Conservation (phyloP, 2,329 filamentous ascomycete genomes). For the Pseudogymnoascus sp. region DNA sequence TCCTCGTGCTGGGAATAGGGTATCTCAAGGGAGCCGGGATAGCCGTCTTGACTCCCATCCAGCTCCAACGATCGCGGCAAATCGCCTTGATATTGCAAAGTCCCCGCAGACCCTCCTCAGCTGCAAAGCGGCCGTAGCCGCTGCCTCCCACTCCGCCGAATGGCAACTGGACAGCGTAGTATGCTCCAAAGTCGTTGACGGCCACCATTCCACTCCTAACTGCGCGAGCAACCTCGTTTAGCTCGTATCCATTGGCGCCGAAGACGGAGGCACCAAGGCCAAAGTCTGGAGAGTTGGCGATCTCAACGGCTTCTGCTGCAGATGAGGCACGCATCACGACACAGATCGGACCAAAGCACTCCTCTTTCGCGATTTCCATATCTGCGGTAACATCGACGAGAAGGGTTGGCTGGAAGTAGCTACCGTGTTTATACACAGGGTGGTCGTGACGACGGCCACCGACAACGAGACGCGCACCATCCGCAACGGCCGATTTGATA, state of each 20-base stretch:
- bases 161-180: conserved; percentile 87
- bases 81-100: conserved; percentile 85
- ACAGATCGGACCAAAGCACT: conserved; percentile 90
- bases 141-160: conserved; percentile 78
- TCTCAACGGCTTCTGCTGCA: conserved; percentile 55
- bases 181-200: conserved; percentile 91
- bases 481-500: conserved; percentile 65
- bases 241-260: conserved; percentile 56
- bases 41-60: conserved; percentile 58
- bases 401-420: conserved; percentile 89
- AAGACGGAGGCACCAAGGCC: conserved; percentile 87
- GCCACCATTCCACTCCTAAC: conserved; percentile 84
- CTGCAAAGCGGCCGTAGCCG: conserved; percentile 88
- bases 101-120: conserved; percentile 75
- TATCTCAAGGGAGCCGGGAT: conserved; percentile 80
- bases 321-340: conserved; percentile 69
- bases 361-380: conserved; percentile 83
- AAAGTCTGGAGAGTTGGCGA: conserved; percentile 80
- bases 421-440: conserved; percentile 65
- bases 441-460: conserved; percentile 69
- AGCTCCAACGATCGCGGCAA: conserved; percentile 63
- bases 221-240: conserved; percentile 57
- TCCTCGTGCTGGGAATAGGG: conserved; percentile 59
- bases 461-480: conserved; percentile 72
- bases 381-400: conserved; percentile 77